phyloP scores from a whole-genome alignment of 2,329 filamentous ascomycete genomes.

The Fusarium odoratissimum region DNA sequence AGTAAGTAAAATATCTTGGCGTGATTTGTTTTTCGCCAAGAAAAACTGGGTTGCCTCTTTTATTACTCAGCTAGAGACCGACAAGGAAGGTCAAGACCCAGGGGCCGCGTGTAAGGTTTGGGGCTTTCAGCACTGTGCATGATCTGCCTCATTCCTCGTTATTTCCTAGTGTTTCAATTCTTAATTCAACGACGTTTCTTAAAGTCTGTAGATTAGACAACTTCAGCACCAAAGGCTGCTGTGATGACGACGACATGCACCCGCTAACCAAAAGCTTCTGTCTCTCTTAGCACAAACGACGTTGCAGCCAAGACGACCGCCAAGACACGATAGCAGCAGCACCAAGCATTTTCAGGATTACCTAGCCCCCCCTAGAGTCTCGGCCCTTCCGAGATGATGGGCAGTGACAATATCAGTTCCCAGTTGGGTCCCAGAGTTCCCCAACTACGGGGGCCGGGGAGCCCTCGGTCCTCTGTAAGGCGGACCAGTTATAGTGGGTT shows the following conservation, averaged over 20 bases:
- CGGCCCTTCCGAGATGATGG: slow-evolving; percentile 33
- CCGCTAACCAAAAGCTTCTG: background rate
- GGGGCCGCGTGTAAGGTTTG: background rate
- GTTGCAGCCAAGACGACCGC: slow-evolving; percentile 32
- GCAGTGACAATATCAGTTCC: slow-evolving; percentile 3
- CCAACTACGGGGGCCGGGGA: background rate
- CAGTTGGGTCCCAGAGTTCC: background rate
- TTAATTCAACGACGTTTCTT: slow-evolving; percentile 17
- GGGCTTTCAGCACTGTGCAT: background rate
- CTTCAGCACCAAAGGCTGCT: background rate
- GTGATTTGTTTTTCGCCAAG: slow-evolving; percentile 12
- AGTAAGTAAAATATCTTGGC: slow-evolving; percentile 22
- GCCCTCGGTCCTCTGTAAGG: slow-evolving; percentile 17
- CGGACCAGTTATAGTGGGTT: slow-evolving; percentile 31
- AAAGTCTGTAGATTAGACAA: too few relatives aligned
- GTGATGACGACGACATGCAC: slow-evolving; percentile 19
- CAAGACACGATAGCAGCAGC: slow-evolving; percentile 25
- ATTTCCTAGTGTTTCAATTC: background rate
- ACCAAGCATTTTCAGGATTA: slow-evolving; percentile 18
- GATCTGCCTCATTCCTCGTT: background rate
- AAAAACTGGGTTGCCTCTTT: background rate
- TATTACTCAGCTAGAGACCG: background rate
- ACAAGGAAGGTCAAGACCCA: background rate
- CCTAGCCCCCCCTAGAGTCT: slow-evolving; percentile 5
- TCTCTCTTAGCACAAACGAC: slow-evolving; percentile 4